Conservation (phyloP, 352 stramenopile genomes). For the Pythium brassicae region DNA sequence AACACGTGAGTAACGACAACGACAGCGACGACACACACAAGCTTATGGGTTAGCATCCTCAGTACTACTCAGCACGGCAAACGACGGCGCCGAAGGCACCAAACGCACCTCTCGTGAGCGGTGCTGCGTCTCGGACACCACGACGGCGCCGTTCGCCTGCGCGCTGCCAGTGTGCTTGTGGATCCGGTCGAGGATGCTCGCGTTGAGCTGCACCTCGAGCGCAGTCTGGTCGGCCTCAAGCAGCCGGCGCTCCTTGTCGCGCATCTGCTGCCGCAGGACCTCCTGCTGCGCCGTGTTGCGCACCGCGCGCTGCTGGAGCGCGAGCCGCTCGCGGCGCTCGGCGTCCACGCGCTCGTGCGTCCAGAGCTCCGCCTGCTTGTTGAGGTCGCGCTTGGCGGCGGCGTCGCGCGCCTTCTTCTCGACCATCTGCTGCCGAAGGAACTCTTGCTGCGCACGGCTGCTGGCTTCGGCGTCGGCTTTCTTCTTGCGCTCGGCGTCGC, state of each 20-base stretch:
- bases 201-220: slow-evolving; percentile 74
- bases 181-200: slow-evolving; percentile 67
- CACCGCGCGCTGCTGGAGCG: slow-evolving; percentile 41
- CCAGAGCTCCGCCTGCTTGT: slow-evolving; percentile 84
- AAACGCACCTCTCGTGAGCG: slow-evolving; percentile 58
- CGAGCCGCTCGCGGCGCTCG: slow-evolving; percentile 45
- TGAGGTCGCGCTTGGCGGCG: slow-evolving; percentile 45
- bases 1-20: not conserved
- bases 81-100: no score
- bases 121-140: slow-evolving; percentile 67
- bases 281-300: slow-evolving; percentile 62
- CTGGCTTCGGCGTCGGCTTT: slow-evolving; percentile 45
- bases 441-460: slow-evolving; percentile 46
- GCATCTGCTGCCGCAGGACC: slow-evolving; percentile 64
- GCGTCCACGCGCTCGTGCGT: slow-evolving; percentile 55
- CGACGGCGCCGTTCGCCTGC: slow-evolving; percentile 40
- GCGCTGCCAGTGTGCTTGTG: slow-evolving; percentile 35
- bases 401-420: slow-evolving; percentile 68
- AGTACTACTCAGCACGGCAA: no score
- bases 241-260: slow-evolving; percentile 52
- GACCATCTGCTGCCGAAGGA: slow-evolving; percentile 52
- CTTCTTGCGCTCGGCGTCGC: slow-evolving; percentile 48
- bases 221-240: slow-evolving; percentile 62
- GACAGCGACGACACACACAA: not conserved
- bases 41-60: not conserved